Evolutionary conservation across 768 basidiomycete genomes (phyloP).

Genomic region (Panellus pusillus): DNA sequence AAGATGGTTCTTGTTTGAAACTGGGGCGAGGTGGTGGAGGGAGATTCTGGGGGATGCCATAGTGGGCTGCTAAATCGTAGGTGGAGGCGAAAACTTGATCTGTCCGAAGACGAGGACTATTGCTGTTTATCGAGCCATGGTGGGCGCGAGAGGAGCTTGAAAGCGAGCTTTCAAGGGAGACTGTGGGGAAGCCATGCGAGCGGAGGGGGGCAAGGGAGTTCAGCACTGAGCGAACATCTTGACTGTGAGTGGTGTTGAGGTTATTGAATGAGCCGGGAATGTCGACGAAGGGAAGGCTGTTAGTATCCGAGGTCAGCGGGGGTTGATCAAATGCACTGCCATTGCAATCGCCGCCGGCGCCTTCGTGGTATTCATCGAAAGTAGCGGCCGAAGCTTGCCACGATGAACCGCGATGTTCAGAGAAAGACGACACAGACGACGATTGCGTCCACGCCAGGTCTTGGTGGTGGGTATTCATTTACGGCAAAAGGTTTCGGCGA

Average conservation of each 20-base stretch:
- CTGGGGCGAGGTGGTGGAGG: conserved; percentile 67
- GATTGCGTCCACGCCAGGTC: conserved; percentile 22
- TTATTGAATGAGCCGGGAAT: conserved; percentile 49
- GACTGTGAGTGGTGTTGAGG: conserved; percentile 35
- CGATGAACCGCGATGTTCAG: neutral
- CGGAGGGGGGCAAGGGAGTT: conserved; percentile 48
- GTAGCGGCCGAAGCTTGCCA: conserved; percentile 21
- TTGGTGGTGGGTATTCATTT: conserved; percentile 11
- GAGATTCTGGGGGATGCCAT: conserved; percentile 75
- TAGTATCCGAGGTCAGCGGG: conserved; percentile 52
- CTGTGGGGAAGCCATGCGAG: conserved; percentile 38
- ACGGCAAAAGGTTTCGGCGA: neutral
- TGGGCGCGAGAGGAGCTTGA: conserved; percentile 49
- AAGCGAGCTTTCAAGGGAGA: conserved; percentile 55
- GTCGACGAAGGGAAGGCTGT: conserved; percentile 53
- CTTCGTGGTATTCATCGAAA: conserved; percentile 11
- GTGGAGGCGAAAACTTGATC: conserved; percentile 62
- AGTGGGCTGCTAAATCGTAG: conserved; percentile 70
- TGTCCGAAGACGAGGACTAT: conserved; percentile 65
- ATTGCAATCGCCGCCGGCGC: conserved; percentile 26
- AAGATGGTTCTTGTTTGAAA: conserved; percentile 44
- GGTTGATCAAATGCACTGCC: conserved; percentile 34
- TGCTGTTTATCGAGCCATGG: conserved; percentile 60
- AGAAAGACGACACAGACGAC: conserved; percentile 24
- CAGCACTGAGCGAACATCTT: conserved; percentile 50